These are phyloP conservation scores for Malus hybrid DNA, from an alignment of 331 rosid genomes.

Conservation along the genomic window DNA sequence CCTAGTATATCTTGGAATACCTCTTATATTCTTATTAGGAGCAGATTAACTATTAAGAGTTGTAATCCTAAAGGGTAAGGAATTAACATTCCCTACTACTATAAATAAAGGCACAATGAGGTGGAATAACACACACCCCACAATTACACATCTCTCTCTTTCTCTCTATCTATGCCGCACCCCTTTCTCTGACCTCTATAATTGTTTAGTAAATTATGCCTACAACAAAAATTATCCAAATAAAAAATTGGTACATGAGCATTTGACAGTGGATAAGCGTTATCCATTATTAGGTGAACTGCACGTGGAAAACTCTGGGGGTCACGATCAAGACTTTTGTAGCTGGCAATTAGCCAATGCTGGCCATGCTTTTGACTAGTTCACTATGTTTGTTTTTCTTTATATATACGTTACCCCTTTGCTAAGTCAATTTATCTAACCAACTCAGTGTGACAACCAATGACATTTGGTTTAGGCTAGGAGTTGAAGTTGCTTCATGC, in stretches of 20 bases:
- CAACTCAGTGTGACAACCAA: constrained; percentile 16
- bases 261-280: constrained; percentile 26
- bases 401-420: neutral
- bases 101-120: no score
- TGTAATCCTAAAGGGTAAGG: no score
- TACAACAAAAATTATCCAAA: no score
- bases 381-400: neutral
- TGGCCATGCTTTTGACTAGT: constrained; percentile 22
- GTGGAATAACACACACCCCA: no score
- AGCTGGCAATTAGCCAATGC: constrained; percentile 8
- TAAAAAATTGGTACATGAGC: constrained; percentile 3
- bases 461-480: constrained; percentile 10
- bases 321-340: constrained; percentile 31
- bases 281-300: constrained; percentile 32
- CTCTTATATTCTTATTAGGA: no score
- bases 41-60: no score
- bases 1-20: no score
- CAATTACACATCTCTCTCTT: no score
- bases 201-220: no score
- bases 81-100: no score
- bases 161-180: no score
- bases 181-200: no score
- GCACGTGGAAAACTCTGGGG: constrained; percentile 44
- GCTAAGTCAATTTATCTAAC: constrained; percentile 16
- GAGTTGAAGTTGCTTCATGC: constrained; percentile 3